Percentiles rank a stretch among this genome's conserved stretches.
Evolutionary conservation across 306 rosid species (phyloP).

Genomic region (Spatholobus suberectus): DNA sequence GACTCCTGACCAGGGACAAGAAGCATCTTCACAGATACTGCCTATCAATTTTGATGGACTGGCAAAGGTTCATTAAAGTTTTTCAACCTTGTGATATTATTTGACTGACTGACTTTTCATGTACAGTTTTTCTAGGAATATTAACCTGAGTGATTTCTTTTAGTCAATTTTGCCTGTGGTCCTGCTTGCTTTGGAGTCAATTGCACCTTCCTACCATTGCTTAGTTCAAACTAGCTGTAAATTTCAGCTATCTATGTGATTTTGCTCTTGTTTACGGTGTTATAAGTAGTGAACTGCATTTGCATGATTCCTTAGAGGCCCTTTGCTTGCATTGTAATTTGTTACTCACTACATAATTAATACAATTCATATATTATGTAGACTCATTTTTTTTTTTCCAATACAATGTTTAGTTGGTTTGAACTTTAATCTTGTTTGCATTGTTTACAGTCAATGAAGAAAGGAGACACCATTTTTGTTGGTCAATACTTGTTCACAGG

Average conservation of each 20-base stretch:
- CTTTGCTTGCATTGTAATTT: neutral
- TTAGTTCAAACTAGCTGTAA: constrained; percentile 14
- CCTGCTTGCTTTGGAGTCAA: neutral
- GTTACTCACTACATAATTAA: neutral
- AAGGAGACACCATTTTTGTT: constrained; percentile 94
- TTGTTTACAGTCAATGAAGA: constrained; percentile 71
- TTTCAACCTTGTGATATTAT: constrained; percentile 1
- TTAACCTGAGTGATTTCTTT: constrained; percentile 7
- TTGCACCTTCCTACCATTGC: neutral
- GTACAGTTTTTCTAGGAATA: neutral
- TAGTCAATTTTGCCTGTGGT: neutral
- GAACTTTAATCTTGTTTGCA: constrained; percentile 30
- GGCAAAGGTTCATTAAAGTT: constrained; percentile 63
- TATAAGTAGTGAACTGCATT: constrained; percentile 8
- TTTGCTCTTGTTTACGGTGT: neutral
- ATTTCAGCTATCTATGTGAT: neutral
- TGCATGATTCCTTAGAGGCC: neutral
- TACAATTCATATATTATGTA: neutral
- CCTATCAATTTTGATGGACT: constrained; percentile 89
- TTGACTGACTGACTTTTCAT: neutral
- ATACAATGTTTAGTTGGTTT: constrained; percentile 18
- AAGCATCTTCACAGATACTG: constrained; percentile 78
- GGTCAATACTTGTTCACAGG: constrained; percentile 99
- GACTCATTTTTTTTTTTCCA: neutral
- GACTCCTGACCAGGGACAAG: constrained; percentile 76